Conservation (phyloP, 1,139 yeast genomes). For the Scheffersomyces quercinus region DNA sequence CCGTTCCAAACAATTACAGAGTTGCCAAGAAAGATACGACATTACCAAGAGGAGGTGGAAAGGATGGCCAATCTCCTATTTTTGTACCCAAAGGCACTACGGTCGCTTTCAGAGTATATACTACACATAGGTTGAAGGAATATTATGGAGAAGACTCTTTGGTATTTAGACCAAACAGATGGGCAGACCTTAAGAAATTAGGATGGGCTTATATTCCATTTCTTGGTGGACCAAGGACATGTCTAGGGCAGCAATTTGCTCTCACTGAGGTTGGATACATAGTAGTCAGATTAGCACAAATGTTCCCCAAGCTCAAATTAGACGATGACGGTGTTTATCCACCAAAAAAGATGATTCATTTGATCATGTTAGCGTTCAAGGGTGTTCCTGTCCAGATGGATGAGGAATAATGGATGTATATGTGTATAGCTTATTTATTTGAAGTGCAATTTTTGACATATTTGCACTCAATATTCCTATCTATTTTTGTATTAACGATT, state of each 20-base stretch:
- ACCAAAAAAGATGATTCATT: constrained; percentile 27
- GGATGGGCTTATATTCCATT: constrained; percentile 42
- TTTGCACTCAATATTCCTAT: no score
- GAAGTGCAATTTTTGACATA: no score
- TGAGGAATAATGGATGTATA: no score
- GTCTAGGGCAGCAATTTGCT: constrained; percentile 44
- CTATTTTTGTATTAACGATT: no score
- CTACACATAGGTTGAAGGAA: neutral
- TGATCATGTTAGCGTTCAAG: constrained; percentile 27
- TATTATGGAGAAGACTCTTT: constrained; percentile 7
- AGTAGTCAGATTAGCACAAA: constrained; percentile 19
- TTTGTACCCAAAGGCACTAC: constrained; percentile 5
- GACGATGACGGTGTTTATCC: constrained; percentile 24
- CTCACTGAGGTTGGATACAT: constrained; percentile 38
- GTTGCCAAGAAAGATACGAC: constrained; percentile 6
- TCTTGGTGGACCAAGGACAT: constrained; percentile 39
- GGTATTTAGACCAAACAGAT: constrained; percentile 7
- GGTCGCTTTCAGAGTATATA: constrained; percentile 3
- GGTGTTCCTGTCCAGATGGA: constrained; percentile 16
- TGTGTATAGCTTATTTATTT: no score
- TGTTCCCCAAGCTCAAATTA: constrained; percentile 26
- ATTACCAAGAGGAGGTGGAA: constrained; percentile 10
- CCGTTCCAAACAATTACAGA: constrained; percentile 8
- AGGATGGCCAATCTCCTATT: constrained; percentile 5
- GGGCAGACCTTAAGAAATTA: constrained; percentile 15